Base-by-base conservation (phyloP, 176 grass and related monocot species). In the Avena sativa region DNA sequence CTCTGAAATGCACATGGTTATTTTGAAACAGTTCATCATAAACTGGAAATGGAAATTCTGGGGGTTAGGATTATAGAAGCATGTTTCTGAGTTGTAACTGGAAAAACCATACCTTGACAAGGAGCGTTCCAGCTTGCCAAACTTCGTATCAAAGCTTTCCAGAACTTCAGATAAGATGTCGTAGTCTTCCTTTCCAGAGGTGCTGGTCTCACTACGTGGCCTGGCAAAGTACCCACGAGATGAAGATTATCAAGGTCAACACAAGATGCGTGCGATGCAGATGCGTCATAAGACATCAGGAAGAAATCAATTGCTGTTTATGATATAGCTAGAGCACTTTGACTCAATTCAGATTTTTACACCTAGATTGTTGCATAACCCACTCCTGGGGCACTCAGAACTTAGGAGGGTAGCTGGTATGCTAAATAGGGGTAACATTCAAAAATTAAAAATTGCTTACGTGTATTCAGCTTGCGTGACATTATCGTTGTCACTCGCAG, bases 171-270 rank as follows among this genome's bases (percentile, higher is more conserved):
- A 30, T 81, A 88, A 25, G 8, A 77, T 30, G 55, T 70, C 70
- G 56, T 4, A 15, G 8, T 60, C 77, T 76, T 85, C 82, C 61
- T 85, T 88, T 36, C 63, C 82, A 46, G 70, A 88, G 76, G 71
- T 81, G 77, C 77, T 85, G 53, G 17, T 71, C 51, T 78, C 52
- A 44, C 85, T 62, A 1, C 6, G 77, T 71, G 43, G 44, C 71
- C 90, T 91, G 78, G 62, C 8, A 71, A 88, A 88, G 85, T 47
- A 91, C 59, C 15, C 49, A 75, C 76, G 84, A 60, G 15, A 78
- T 4, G 34, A 75, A 74, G 19, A 78, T 51, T 43, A 61, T 86
- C 52, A 52, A 13, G 53, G 76, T 71, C 40, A 86, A 76, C 68
- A 53, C 62, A 57, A 85, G 8, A 40, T 76, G 17, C 15, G 23